Conservation (phyloP, 768 basidiomycete genomes). For the Crucibulum laeve region DNA sequence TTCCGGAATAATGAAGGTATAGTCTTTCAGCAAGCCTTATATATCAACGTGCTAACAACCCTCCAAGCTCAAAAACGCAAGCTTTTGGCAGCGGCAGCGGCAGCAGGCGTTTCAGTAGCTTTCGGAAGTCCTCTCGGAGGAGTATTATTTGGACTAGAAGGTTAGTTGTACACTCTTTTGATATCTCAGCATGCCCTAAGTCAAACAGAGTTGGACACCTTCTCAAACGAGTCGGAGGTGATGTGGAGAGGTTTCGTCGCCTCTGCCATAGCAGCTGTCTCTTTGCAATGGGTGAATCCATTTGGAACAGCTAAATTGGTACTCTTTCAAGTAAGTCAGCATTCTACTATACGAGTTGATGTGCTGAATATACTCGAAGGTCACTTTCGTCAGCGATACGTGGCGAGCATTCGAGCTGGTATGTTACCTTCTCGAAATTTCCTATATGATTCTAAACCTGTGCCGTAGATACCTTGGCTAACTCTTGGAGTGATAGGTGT, state of each 20-base stretch:
- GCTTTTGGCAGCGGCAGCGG: constrained; percentile 76
- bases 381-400: constrained; percentile 52
- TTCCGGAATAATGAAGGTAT: constrained; percentile 77
- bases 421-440: constrained; percentile 10
- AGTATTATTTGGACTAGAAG: constrained; percentile 82
- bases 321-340: constrained; percentile 55
- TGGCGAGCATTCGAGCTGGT: constrained; percentile 77
- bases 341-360: not conserved
- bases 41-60: not conserved
- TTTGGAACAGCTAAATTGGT: constrained; percentile 85
- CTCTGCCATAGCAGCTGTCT: constrained; percentile 81
- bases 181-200: not conserved
- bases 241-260: constrained; percentile 90
- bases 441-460: constrained; percentile 1
- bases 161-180: constrained; percentile 15
- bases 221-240: constrained; percentile 69
- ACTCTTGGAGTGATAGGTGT: constrained; percentile 61
- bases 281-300: constrained; percentile 79
- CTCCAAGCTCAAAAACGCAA: constrained; percentile 73
- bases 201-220: constrained; percentile 56
- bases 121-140: constrained; percentile 87
- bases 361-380: constrained; percentile 23
- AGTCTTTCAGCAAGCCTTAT: not conserved
- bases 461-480: constrained; percentile 65
- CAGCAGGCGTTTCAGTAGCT: constrained; percentile 84